Evolutionary conservation across 208 protist genomes (phyloP), one percentile per base, ranked within the genome.

Genomic region (Leptomonas pyrrhocoris): DNA sequence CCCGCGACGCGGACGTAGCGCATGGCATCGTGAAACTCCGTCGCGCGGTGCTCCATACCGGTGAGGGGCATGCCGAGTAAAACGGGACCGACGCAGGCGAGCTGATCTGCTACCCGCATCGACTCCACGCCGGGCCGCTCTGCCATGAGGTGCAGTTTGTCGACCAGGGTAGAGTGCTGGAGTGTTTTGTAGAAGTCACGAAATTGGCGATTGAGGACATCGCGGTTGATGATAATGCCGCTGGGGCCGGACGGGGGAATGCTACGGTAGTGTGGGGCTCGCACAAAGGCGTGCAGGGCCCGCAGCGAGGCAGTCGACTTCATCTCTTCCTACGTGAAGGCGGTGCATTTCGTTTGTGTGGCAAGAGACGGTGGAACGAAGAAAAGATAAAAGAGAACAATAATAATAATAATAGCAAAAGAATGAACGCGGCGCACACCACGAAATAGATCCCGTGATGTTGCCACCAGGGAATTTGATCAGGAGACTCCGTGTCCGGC

Each of bases 101-200:
- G 83, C 65, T 89, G 81, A 59, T 97, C 93, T 6, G 93, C 80
- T 55, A 93, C 87, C 28, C 89, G 88, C 51, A 97, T 61, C 36
- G 80, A 58, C 46, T 97, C 93, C 19, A 95, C 70, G 2, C 74
- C 70, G 36, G 83, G 67, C 16, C 89, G 80, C 77, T 97, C 90
- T 21, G 85, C 66, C 93, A 97, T 96, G 30, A 97, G 68, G 79
- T 97, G 90, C 18, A 97, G 80, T 70, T 96, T 94, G 74, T 97
- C 93, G 25, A 97, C 86, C 18, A 97, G 64, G 13, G 87, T 85
- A 25, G 79, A 93, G 61, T 94, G 90, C 78, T 95, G 90, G 9
- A 97, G 84, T 5, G 84, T 93, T 30, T 79, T 80, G 80, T 96
- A 96, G 56, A 96, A 94, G 73, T 95, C 93, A 28, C 93, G 84